A percentile compares a stretch with the other conserved stretches of the same genome.
Conservation (phyloP, 179 eudicot species). For the Camellia oleifera region DNA sequence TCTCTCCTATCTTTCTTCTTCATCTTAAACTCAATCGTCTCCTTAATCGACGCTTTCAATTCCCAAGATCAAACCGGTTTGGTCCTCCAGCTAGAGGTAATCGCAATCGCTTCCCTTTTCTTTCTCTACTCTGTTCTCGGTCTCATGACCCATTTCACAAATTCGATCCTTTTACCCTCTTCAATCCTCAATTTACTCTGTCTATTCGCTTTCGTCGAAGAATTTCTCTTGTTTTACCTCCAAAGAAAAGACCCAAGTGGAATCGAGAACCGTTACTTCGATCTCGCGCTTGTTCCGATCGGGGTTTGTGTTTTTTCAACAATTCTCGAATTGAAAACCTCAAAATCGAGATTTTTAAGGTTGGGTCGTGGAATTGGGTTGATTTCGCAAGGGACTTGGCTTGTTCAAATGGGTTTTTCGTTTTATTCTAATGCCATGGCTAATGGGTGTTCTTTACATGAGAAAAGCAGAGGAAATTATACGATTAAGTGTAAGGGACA, state of each 20-base stretch:
- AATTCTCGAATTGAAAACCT: conserved; percentile 50
- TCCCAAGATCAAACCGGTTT: conserved; percentile 49
- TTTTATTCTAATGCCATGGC: conserved; percentile 48
- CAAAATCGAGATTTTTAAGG: conserved; percentile 36
- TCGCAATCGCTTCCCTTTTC: conserved; percentile 60
- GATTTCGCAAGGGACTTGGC: conserved; percentile 74
- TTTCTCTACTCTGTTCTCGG: conserved; percentile 57
- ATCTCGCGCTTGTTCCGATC: conserved; percentile 69
- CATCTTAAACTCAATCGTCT: conserved; percentile 53
- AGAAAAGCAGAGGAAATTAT: conserved; percentile 63
- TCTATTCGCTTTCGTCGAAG: conserved; percentile 71
- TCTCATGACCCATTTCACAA: conserved; percentile 24
- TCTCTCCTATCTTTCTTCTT: conserved; percentile 51
- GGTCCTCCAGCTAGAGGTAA: conserved; percentile 58
- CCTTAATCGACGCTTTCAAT: conserved; percentile 40
- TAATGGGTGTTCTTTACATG: conserved; percentile 37
- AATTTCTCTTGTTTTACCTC: conserved; percentile 66
- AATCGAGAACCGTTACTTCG: conserved; percentile 81
- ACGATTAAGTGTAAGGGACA: conserved; percentile 75
- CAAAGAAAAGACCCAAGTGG: conserved; percentile 67
- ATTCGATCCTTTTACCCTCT: conserved; percentile 35
- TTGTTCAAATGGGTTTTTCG: conserved; percentile 88
- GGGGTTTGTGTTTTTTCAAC: conserved; percentile 60
- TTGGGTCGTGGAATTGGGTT: conserved; percentile 79
- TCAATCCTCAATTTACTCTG: conserved; percentile 48